A percentile compares a stretch with the other conserved stretches of the same genome.
Evolutionary conservation across 768 basidiomycete species (phyloP).

Genomic region (Calocera cornea): DNA sequence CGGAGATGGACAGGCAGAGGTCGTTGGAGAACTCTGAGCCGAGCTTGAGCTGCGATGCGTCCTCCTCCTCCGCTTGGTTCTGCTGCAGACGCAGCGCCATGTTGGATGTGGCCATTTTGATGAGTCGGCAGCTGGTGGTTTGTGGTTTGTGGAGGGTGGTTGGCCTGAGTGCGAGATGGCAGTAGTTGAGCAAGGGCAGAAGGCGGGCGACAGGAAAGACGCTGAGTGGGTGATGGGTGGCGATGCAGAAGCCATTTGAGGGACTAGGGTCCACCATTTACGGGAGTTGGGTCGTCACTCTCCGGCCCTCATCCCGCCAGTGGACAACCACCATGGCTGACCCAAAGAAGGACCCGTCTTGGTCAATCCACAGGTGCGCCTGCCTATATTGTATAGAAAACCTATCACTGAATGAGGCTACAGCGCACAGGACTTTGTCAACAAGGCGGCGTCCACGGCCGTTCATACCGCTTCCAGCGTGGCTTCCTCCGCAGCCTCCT

Average conservation of each 20-base stretch:
- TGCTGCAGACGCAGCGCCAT: slow-evolving; percentile 2
- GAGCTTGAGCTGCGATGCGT: slow-evolving; percentile 71
- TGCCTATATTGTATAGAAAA: background rate
- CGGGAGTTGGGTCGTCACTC: background rate
- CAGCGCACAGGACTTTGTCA: slow-evolving; percentile 1
- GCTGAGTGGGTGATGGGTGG: background rate
- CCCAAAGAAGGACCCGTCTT: background rate
- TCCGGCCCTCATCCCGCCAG: too few species aligned
- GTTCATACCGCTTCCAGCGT: background rate
- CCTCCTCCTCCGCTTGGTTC: slow-evolving; percentile 51
- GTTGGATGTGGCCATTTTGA: background rate
- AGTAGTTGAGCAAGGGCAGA: background rate
- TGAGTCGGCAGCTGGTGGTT: too few species aligned
- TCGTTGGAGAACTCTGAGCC: slow-evolving; percentile 88
- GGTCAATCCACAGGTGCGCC: background rate
- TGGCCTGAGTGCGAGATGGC: background rate
- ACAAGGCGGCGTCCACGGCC: background rate
- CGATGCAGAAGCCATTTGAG: background rate
- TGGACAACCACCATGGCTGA: slow-evolving; percentile 2
- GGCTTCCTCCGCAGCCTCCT: background rate
- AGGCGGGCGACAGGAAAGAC: background rate
- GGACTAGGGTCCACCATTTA: background rate
- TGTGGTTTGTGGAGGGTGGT: too few species aligned
- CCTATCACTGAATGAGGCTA: background rate
- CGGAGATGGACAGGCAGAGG: slow-evolving; percentile 79